Evolutionary conservation across 2,329 filamentous ascomycete genomes (phyloP), one percentile per base, ranked within the genome.

Genomic region (Curvularia sp.): DNA sequence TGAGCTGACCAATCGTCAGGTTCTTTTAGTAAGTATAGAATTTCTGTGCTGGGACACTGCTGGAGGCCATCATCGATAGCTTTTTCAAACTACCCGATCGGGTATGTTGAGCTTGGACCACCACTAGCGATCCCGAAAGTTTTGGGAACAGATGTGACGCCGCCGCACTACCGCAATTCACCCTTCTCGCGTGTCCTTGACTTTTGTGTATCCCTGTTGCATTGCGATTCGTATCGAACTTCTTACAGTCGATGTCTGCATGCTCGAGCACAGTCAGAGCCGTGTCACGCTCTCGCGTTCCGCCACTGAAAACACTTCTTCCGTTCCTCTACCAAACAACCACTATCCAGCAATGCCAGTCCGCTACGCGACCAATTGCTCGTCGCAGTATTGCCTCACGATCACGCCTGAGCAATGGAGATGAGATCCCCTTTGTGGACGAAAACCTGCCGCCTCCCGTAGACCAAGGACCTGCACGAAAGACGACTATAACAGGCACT

Each of bases 321-420:
- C 87, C 89, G 0, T 92, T 92, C 56, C 81, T 93, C 6, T 92
- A 92, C 71, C 88, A 90, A 64, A 92, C 90, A 5, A 80, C 83
- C 58, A 91, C 89, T 0, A 82, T 89, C 30, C 77, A 80, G 57
- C 75, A 77, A 64, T 71, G 77, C 57, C 65, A 63, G 30, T 53
- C 61, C 49, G 45, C 53, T 38, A 59, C 60, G 42, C 64, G 61
- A 45, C 57, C 60, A 50, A 57, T 62, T 52, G 57, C 61, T 34
- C 68, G 63, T 32, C 72, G 70, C 55, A 65, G 59, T 36, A 59
- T 67, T 19, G 61, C 65, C 10, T 68, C 66, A 5, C 64, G 61
- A 48, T 61, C 68, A 18, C 63, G 62, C 34, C 59, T 67, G 66
- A 38, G 45, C 10, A 19, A 49, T 3, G 23, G 21, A 28, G 52